A percentile compares a stretch with the other conserved stretches of the same genome.
Evolutionary conservation across 305 asterid species (phyloP).

Genomic region (Fraxinus latifolia): DNA sequence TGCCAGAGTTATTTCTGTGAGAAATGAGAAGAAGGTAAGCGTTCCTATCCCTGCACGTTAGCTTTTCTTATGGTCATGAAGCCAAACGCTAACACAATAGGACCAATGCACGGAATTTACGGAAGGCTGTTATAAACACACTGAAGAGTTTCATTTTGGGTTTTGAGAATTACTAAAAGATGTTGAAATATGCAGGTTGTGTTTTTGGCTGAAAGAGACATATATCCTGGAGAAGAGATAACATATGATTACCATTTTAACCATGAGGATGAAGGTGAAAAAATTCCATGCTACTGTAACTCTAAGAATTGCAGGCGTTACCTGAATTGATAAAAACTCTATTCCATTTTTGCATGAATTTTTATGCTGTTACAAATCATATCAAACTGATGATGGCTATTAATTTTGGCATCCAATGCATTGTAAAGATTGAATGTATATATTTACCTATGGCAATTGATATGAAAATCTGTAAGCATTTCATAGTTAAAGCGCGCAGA

Average conservation of each 20-base stretch:
- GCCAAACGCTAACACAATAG: not conserved
- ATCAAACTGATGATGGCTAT: not conserved
- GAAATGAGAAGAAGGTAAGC: constrained; percentile 63
- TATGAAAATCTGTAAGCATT: not conserved
- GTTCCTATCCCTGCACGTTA: not conserved
- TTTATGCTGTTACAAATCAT: not conserved
- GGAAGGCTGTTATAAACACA: not conserved
- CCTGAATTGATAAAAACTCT: constrained; percentile 35
- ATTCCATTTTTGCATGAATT: not conserved
- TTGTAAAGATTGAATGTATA: not conserved
- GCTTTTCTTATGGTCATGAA: not conserved
- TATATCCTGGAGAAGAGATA: constrained; percentile 77
- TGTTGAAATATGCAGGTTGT: constrained; percentile 42
- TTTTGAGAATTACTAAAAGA: not conserved
- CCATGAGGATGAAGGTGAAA: constrained; percentile 67
- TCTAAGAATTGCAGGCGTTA: constrained; percentile 57
- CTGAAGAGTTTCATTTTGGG: not conserved
- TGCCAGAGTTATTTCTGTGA: constrained; percentile 55
- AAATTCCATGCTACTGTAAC: constrained; percentile 56
- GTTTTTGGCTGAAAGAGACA: constrained; percentile 61
- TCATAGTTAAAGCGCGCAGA: not conserved
- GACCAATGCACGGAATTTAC: not conserved
- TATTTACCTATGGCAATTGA: not conserved
- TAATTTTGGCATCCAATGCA: not conserved
- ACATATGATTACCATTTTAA: constrained; percentile 70